Base-by-base conservation (phyloP, 2,329 filamentous ascomycete genomes). In the Coleophoma cylindrospora region DNA sequence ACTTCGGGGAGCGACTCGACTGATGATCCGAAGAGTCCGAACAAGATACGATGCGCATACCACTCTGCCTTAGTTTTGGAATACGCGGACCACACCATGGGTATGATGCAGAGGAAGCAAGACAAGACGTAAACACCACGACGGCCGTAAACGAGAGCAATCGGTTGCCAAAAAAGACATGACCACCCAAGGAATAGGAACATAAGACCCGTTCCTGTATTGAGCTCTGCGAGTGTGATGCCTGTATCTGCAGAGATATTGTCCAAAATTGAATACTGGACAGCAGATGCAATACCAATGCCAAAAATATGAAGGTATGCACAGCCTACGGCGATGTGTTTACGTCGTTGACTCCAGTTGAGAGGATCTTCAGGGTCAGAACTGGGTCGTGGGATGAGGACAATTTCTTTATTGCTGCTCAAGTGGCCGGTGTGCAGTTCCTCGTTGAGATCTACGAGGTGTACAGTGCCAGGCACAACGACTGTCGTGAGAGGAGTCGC, bases 121-220 rank as follows among this genome's bases (percentile, higher is more conserved):
- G 27, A 27, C 27, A 27, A 10, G 27, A 27, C 9, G 27, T 27
- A 27, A 27, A 27, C 27, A 27, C 27, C 27, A 10, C 74, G 67
- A 45, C 74, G 72, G 15, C 77, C 77, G 52, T 75, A 78, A 44
- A 73, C 71, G 14, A 79, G 59, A 0, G 76, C 76, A 33, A 80
- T 58, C 2, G 77, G 75, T 54, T 79, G 76, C 71, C 73, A 77
- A 40, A 80, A 64, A 2, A 79, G 60, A 54, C 71, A 70, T 0
- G 73, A 74, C 74, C 74, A 77, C 3, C 75, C 74, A 17, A 75
- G 68, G 14, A 71, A 66, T 32, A 79, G 58, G 54, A 79, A 78
- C 73, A 77, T 75, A 46, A 73, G 70, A 2, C 76, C 76, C 12
- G 71, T 77, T 8, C 75, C 76, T 45, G 70, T 66, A 52, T 75